Evolutionary conservation across 2,329 filamentous ascomycete species (phyloP), one percentile per base, ranked within the genome.

Genomic region (Aspergillus fumigatiaffinis): DNA sequence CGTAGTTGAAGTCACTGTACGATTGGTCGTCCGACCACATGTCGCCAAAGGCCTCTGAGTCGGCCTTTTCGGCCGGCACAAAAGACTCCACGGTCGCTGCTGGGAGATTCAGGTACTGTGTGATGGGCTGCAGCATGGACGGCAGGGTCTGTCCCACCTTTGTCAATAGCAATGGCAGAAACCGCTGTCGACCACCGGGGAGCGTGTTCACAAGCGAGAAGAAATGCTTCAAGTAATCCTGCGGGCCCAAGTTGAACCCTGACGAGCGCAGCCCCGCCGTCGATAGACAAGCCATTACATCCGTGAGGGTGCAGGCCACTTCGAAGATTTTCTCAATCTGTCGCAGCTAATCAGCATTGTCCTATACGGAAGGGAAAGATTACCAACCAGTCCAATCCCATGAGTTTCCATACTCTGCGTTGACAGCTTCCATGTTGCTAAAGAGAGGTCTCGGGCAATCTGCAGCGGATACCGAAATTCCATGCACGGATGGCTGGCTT

Each of bases 251-350:
- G 23, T 82, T 79, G 68, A 90, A 91, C 1, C 84, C 83, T 42
- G 84, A 81, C 2, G 84, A 78, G 3, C 84, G 81, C 0, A 83
- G 76, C 1, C 85, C 83, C 51, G 87, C 84, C 52, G 87, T 79
- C 1, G 82, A 80, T 4, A 84, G 80, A 65, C 79, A 83, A 8
- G 87, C 82, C 55, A 96, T 84, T 23, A 90, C 86, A 61, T 93
- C 89, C 7, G 83, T 87, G 60, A 94, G 79, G 17, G 87, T 86
- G 70, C 84, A 88, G 12, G 89, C 86, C 38, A 92, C 84, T 63
- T 92, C 88, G 65, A 94, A 84, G 12, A 96, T 76, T 70, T 93
- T 93, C 69, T 92, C 90, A 59, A 94, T 85, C 84, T 87, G 64
- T 38, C 14, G 51, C 10, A 35, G 20, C 25, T 23, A 6, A 8